Evolutionary conservation across 495 filamentous ascomycete species (phyloP), one percentile per base, ranked within the genome.

Genomic region (Arthonia radiata): DNA sequence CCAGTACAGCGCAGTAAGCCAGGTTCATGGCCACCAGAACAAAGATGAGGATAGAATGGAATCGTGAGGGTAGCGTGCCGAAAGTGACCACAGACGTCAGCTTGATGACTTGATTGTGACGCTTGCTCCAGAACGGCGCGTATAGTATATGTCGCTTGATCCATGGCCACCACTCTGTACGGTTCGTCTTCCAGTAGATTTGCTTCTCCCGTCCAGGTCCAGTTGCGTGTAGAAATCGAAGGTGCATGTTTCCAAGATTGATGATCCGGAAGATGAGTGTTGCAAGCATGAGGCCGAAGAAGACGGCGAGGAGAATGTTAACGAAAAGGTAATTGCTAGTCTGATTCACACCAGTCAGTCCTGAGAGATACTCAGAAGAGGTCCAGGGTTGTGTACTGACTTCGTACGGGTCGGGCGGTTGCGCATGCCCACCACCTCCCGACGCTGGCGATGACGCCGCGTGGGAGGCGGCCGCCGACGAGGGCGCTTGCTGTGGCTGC

Each of bases 71-170:
- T 11, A 97, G 50, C 1, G 82, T 92, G 23, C 86, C 86, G 26
- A 92, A 68, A 36, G 73, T 79, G 41, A 93, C 34, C n/a, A 78
- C 80, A 6, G 60, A 58, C 17, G 74, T 80, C n/a, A 97, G 50
- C 40, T 78, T 72, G 34, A 94, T 59, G 43, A 90, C 78, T 16
- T 71, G 59, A 37, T 93, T 92, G 46, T 93, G 86, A 37, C 82
- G 58, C 39, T 82, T 79, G 15, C 56, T 61, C 36, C 72, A 67
- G 13, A 94, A 46, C 12, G 86, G 86, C 3, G 86, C 64, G 39
- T 83, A 82, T 1, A 86, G 49, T 2, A 94, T 25, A 37, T 86
- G 61, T 33, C 69, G 73, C 57, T 94, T 91, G 27, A 89, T 34
- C 46, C 52, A 59, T 42, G 57, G 63, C 70, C 59, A 73, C 54